A percentile compares a stretch with the other conserved stretches of the same genome.
phyloP scores from a whole-genome alignment of 2,329 filamentous ascomycete species.

The Gaeumannomyces sp. region DNA sequence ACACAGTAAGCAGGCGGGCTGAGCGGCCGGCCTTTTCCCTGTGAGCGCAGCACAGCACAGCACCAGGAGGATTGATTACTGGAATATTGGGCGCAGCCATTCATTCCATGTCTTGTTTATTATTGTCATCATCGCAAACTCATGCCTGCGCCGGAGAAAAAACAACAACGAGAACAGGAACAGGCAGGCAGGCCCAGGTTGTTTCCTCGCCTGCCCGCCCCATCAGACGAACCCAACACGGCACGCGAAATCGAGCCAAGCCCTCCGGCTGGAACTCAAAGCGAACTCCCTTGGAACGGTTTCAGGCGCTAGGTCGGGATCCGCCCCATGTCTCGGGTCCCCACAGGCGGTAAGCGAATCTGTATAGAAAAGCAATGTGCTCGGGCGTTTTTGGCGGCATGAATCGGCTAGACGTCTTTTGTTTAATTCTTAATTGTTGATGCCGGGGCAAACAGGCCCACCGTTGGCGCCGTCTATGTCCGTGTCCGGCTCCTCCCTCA shows the following conservation, averaged over 20 bases:
- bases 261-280: background rate
- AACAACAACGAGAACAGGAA: too few species aligned
- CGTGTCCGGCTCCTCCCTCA: too few species aligned
- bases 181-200: too few species aligned
- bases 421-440: background rate
- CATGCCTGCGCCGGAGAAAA: too few species aligned
- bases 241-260: background rate
- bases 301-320: background rate
- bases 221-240: background rate
- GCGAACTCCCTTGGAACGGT: background rate
- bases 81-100: background rate
- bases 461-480: too few species aligned
- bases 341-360: background rate
- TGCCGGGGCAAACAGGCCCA: background rate
- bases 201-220: too few species aligned
- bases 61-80: too few species aligned
- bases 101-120: background rate
- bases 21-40: too few species aligned
- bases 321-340: background rate
- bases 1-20: too few species aligned
- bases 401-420: background rate
- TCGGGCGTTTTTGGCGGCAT: background rate
- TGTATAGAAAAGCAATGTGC: background rate
- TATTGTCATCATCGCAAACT: too few species aligned
- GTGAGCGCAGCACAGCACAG: too few species aligned